phyloP scores from a whole-genome alignment of 768 basidiomycete genomes.

The Trametes cinnabarina region DNA sequence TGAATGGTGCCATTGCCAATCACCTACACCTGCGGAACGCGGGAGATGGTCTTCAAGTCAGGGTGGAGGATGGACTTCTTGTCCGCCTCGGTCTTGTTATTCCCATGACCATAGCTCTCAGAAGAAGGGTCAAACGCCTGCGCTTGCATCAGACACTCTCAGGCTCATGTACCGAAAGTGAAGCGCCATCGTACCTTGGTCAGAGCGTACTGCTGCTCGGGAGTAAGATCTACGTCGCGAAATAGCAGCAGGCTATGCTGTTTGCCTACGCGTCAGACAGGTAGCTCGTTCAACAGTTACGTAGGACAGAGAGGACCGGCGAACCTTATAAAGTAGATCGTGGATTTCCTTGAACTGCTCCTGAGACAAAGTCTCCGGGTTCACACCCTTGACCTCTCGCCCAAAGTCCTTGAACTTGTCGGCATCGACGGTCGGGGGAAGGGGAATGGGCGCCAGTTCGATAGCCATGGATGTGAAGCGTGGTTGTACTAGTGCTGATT shows the following conservation, averaged over 20 bases:
- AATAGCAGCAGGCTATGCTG: constrained; percentile 52
- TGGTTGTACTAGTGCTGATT: not conserved
- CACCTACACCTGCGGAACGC: constrained; percentile 86
- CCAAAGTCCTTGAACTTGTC: too few relatives aligned
- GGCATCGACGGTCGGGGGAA: too few relatives aligned
- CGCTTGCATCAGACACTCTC: not conserved
- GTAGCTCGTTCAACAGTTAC: too few relatives aligned
- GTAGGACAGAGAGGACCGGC: too few relatives aligned
- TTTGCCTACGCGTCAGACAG: too few relatives aligned
- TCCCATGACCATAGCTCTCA: constrained; percentile 80
- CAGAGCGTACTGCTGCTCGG: constrained; percentile 81
- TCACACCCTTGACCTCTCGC: too few relatives aligned
- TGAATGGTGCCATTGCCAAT: constrained; percentile 86
- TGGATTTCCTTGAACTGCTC: too few relatives aligned
- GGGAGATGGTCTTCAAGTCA: constrained; percentile 87
- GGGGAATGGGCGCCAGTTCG: too few relatives aligned
- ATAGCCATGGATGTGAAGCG: too few relatives aligned
- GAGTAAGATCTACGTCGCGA: constrained; percentile 62
- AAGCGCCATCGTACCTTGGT: constrained; percentile 65
- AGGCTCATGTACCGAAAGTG: too few relatives aligned
- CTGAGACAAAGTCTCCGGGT: too few relatives aligned
- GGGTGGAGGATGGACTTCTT: constrained; percentile 84
- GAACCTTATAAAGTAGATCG: too few relatives aligned
- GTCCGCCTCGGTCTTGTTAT: constrained; percentile 76
- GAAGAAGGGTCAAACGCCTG: constrained; percentile 74